These are phyloP conservation scores for Plectosphaerella cucumerina DNA, from an alignment of 2,329 filamentous ascomycete genomes.

Conservation along the genomic window DNA sequence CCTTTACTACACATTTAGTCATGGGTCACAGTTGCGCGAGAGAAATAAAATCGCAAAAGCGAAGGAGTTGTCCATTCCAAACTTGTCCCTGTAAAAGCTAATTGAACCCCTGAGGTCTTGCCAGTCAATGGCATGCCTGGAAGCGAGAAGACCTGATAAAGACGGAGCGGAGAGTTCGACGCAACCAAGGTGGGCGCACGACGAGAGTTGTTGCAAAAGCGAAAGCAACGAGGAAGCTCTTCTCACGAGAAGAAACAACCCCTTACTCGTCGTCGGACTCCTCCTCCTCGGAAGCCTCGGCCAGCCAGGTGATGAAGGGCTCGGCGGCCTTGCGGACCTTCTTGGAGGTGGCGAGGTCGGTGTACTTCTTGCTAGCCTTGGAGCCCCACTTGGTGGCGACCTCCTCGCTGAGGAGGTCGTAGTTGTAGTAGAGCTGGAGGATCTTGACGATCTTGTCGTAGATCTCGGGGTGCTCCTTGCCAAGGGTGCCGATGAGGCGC, in stretches of 20 bases:
- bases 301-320: constrained; percentile 91
- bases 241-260: background rate
- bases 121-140: background rate
- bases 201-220: background rate
- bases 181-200: background rate
- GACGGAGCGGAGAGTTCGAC: background rate
- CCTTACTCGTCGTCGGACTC: constrained; percentile 52
- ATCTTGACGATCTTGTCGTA: constrained; percentile 75
- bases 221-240: too few relatives aligned
- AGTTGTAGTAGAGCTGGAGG: constrained; percentile 83
- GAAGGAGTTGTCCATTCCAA: background rate
- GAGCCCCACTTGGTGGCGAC: constrained; percentile 85
- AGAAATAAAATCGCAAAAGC: background rate
- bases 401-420: constrained; percentile 85
- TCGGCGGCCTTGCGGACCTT: constrained; percentile 67
- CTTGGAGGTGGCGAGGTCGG: constrained; percentile 15
- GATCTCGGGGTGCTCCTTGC: constrained; percentile 76
- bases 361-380: constrained; percentile 98
- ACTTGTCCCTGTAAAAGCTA: too few relatives aligned
- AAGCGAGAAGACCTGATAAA: background rate
- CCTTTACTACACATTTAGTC: too few relatives aligned
- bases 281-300: constrained; percentile 76
- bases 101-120: too few relatives aligned
- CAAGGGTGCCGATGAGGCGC: constrained; percentile 70
- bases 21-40: too few relatives aligned